Percentiles rank a stretch among this genome's conserved stretches.
These are phyloP conservation scores for Parastagonospora nodorum DNA, from an alignment of 2,329 filamentous ascomycete genomes.

Conservation along the genomic window DNA sequence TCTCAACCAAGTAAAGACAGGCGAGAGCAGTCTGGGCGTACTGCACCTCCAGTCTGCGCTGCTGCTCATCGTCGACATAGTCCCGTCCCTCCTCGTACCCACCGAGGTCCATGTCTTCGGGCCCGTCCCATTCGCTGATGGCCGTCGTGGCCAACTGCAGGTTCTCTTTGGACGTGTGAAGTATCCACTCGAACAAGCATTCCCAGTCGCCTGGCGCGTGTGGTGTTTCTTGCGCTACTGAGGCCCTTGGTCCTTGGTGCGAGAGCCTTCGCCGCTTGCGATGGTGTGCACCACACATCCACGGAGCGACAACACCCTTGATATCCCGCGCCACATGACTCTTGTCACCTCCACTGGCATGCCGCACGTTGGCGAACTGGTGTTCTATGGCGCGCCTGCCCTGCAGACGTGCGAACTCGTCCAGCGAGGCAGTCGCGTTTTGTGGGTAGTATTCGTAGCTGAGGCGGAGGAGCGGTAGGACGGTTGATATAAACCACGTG, in stretches of 20 bases:
- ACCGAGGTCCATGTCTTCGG: constrained; percentile 71
- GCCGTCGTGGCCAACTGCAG: constrained; percentile 68
- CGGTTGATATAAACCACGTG: constrained; percentile 70
- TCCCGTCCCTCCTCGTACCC: constrained; percentile 57
- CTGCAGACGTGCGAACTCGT: constrained; percentile 66
- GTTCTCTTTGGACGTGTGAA: constrained; percentile 61
- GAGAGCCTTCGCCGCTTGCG: constrained; percentile 59
- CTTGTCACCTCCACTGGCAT: constrained; percentile 17
- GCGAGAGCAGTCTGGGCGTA: constrained; percentile 73
- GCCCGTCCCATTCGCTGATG: constrained; percentile 75
- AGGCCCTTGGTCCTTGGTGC: constrained; percentile 27
- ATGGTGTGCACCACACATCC: constrained; percentile 69
- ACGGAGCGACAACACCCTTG: constrained; percentile 71
- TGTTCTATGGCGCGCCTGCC: constrained; percentile 64
- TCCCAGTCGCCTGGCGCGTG: constrained; percentile 64
- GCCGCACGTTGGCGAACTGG: constrained; percentile 54
- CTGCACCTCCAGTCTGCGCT: constrained; percentile 63
- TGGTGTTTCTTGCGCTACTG: constrained; percentile 42
- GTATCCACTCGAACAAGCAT: constrained; percentile 70
- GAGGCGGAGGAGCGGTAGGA: constrained; percentile 71
- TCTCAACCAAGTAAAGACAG: constrained; percentile 69
- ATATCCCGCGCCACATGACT: constrained; percentile 65
- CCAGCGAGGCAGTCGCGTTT: constrained; percentile 59
- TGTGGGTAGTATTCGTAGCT: constrained; percentile 72
- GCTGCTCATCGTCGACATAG: constrained; percentile 65